Percentiles rank a stretch among this genome's conserved stretches.
Evolutionary conservation across 352 stramenopile species (phyloP).

Genomic region (Phytopythium chamaehyphon): DNA sequence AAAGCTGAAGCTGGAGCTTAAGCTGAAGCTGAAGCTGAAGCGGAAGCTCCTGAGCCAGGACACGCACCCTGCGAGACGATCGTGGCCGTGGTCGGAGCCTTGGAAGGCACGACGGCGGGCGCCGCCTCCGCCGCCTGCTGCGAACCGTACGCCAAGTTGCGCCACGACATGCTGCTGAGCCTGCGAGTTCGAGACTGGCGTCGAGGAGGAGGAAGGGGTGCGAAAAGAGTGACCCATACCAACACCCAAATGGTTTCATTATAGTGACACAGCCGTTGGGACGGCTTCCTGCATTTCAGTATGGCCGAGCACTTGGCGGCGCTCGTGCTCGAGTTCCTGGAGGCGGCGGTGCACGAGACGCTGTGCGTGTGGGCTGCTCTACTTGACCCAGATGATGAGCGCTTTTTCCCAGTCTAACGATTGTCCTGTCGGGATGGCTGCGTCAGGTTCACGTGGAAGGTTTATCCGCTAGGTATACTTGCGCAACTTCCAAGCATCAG

Average conservation of each 20-base stretch:
- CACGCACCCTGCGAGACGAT: constrained; percentile 55
- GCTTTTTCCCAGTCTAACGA: constrained; percentile 6
- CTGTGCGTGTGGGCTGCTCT: constrained; percentile 34
- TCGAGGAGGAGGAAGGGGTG: too few relatives aligned
- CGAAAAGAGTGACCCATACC: neutral
- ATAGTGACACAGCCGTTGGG: too few relatives aligned
- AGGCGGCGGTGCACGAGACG: constrained; percentile 71
- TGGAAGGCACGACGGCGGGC: constrained; percentile 55
- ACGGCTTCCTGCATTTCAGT: too few relatives aligned
- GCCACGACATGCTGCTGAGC: constrained; percentile 44
- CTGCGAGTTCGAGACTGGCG: too few relatives aligned
- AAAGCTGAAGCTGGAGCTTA: too few relatives aligned
- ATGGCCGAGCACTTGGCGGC: constrained; percentile 34
- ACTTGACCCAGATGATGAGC: neutral
- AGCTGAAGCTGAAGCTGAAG: too few relatives aligned
- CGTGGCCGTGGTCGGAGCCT: constrained; percentile 40
- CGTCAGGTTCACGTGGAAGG: constrained; percentile 40
- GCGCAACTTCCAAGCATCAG: neutral
- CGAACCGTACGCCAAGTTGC: constrained; percentile 80
- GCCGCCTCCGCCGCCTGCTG: constrained; percentile 65
- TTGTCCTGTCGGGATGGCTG: neutral
- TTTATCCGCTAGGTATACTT: constrained; percentile 50
- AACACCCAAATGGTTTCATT: neutral
- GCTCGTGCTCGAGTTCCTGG: constrained; percentile 72
- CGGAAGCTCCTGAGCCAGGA: too few relatives aligned